These are phyloP conservation scores for Suillus lakei DNA, from an alignment of 768 basidiomycete genomes.

Conservation along the genomic window DNA sequence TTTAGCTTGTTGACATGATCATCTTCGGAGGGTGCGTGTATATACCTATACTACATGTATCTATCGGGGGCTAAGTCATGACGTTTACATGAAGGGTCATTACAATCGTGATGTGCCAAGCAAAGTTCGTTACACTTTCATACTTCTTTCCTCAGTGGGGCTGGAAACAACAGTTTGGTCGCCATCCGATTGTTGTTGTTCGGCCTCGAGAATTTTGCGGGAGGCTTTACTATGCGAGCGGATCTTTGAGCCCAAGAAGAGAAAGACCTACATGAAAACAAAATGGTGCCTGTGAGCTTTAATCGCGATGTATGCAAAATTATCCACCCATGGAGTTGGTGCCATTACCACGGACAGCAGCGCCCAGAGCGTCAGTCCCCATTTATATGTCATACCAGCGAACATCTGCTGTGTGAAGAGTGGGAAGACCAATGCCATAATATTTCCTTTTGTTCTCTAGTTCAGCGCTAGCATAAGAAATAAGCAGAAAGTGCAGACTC, in stretches of 20 bases:
- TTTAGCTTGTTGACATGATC: too few species aligned
- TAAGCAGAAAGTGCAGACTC: constrained; percentile 16
- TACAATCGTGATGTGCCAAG: too few species aligned
- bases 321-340: constrained; percentile 49
- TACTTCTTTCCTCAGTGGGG: constrained; percentile 1
- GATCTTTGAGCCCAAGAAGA: constrained; percentile 38
- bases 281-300: too few species aligned
- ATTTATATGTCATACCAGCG: constrained; percentile 48
- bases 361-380: constrained; percentile 50
- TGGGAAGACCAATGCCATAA: constrained; percentile 50
- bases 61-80: not conserved
- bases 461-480: not conserved
- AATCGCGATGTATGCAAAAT: not conserved
- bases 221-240: constrained; percentile 34
- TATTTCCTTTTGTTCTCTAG: constrained; percentile 34
- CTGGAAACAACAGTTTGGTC: not conserved
- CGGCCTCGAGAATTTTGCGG: constrained; percentile 22
- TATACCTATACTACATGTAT: not conserved
- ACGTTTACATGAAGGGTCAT: not conserved
- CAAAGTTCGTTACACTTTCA: not conserved
- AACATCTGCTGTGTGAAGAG: constrained; percentile 57
- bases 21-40: not conserved
- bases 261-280: constrained; percentile 24
- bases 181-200: constrained; percentile 2
- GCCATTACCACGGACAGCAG: constrained; percentile 46